Evolutionary conservation across 2,329 filamentous ascomycete genomes (phyloP).

Genomic region (Proliferodiscus dingleyae): DNA sequence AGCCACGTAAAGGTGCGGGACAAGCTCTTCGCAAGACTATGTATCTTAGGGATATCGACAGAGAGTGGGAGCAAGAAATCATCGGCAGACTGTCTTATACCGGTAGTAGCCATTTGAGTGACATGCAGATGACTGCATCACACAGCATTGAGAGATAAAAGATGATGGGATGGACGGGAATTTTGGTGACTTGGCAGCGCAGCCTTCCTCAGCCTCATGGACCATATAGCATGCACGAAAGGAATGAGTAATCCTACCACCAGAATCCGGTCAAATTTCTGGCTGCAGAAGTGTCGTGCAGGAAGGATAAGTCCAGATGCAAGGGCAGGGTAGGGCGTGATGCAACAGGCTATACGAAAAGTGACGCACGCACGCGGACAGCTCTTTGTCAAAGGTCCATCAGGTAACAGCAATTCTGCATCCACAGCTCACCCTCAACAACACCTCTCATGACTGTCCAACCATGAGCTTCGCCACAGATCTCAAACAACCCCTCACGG

Average conservation of each 20-base stretch:
- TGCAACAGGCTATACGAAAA: no score
- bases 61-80: constrained; percentile 48
- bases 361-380: no score
- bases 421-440: no score
- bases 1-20: constrained; percentile 43
- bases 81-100: constrained; percentile 21
- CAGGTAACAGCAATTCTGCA: no score
- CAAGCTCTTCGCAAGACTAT: constrained; percentile 45
- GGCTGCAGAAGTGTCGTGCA: background rate
- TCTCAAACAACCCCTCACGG: constrained; percentile 12
- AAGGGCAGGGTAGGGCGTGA: background rate
- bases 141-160: background rate
- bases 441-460: constrained; percentile 6
- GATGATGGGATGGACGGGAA: background rate
- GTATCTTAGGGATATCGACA: constrained; percentile 42
- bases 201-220: background rate
- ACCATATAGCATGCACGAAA: no score
- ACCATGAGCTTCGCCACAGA: constrained; percentile 16
- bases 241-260: no score
- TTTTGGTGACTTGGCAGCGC: background rate
- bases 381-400: background rate
- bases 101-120: constrained; percentile 15
- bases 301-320: background rate
- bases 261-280: no score
- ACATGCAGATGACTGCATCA: constrained; percentile 1